Evolutionary conservation across 2,329 filamentous ascomycete genomes (phyloP).

Genomic region (Nakataea oryzae): DNA sequence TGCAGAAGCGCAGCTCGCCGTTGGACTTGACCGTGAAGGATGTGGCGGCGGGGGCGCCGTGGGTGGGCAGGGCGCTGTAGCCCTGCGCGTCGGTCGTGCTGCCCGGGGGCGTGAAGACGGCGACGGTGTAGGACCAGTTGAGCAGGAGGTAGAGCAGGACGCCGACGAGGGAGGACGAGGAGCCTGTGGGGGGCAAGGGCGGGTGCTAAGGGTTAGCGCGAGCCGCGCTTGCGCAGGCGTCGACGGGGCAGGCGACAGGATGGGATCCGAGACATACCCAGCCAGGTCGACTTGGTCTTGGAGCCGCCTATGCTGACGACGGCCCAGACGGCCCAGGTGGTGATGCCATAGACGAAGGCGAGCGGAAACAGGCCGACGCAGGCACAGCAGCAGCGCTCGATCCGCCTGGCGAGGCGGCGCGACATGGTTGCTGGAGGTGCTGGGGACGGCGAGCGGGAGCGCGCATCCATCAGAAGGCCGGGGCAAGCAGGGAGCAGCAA

Average conservation of each 20-base stretch:
- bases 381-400: constrained; percentile 77
- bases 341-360: constrained; percentile 76
- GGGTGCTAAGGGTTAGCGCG: neutral
- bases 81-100: constrained; percentile 53
- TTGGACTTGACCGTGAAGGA: constrained; percentile 89
- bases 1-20: constrained; percentile 82
- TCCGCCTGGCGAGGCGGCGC: constrained; percentile 53
- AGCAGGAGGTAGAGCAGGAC: constrained; percentile 66
- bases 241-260: neutral
- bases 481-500: neutral
- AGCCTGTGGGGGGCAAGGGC: constrained; percentile 27
- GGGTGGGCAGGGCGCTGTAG: constrained; percentile 76
- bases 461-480: constrained; percentile 3
- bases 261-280: constrained; percentile 33
- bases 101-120: constrained; percentile 87
- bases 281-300: constrained; percentile 40
- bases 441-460: constrained; percentile 15
- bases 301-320: constrained; percentile 60
- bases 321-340: constrained; percentile 92
- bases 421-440: constrained; percentile 34
- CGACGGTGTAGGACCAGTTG: constrained; percentile 82
- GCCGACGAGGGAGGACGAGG: constrained; percentile 49
- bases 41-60: constrained; percentile 50
- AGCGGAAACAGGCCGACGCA: constrained; percentile 78
- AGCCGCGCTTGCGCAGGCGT: neutral